These are phyloP conservation scores for Lactarius vividus DNA, from an alignment of 768 basidiomycete species.

Conservation along the genomic window DNA sequence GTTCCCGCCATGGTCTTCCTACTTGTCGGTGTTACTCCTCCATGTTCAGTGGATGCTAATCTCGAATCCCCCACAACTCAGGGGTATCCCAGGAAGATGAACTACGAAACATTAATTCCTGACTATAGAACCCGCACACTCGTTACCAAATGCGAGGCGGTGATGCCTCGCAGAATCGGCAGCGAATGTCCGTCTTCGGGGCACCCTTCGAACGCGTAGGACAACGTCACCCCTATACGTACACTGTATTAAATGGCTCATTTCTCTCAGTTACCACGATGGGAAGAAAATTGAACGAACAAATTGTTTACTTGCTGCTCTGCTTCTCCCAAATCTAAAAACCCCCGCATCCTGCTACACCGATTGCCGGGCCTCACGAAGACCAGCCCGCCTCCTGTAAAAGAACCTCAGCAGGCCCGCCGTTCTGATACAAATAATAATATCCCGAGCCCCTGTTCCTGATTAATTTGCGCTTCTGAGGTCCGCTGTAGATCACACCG, in stretches of 20 bases:
- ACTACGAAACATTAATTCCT: not conserved
- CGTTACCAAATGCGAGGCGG: not conserved
- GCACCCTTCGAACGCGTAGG: not conserved
- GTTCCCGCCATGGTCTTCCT: not conserved
- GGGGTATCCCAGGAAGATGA: not conserved
- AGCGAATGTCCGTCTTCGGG: not conserved
- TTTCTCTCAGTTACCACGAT: not conserved
- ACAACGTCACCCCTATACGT: not conserved
- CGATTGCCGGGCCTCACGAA: not conserved
- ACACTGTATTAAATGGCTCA: not conserved
- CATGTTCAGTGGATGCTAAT: not conserved
- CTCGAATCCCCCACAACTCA: not conserved
- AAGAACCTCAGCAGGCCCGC: not conserved
- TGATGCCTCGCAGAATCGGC: not conserved
- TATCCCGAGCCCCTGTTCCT: constrained; percentile 1
- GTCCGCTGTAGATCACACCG: not conserved
- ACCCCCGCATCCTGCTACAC: not conserved
- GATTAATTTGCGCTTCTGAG: not conserved
- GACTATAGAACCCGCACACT: not conserved
- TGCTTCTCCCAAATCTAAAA: not conserved
- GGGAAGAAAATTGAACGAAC: not conserved
- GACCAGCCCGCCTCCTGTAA: not conserved
- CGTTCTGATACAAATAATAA: not conserved
- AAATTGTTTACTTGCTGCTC: not conserved
- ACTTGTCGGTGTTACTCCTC: not conserved